phyloP scores from a whole-genome alignment of 495 filamentous ascomycete genomes.

The Copromyces sp. region DNA sequence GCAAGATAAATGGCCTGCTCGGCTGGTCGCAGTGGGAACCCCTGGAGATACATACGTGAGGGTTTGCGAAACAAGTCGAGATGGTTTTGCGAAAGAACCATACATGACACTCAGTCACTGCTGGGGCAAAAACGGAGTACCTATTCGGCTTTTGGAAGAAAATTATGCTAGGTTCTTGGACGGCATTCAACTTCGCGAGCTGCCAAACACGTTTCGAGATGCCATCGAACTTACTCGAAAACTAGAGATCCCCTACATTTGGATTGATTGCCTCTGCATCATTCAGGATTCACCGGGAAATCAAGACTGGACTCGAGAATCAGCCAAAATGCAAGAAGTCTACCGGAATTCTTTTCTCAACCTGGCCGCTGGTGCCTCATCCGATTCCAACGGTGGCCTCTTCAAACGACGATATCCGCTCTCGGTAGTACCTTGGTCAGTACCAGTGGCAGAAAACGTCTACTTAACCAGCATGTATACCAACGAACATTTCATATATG shows the following conservation, averaged over 20 bases:
- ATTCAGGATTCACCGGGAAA: conserved; percentile 15
- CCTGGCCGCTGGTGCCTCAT: conserved; percentile 5
- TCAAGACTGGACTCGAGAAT: conserved; percentile 13
- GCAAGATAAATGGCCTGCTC: neutral
- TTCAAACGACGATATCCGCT: neutral
- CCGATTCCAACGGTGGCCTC: neutral
- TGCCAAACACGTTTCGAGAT: conserved; percentile 14
- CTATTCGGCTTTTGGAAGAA: neutral
- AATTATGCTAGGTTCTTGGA: neutral
- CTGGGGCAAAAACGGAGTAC: neutral
- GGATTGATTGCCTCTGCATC: conserved; percentile 36
- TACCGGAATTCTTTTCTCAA: conserved; percentile 11
- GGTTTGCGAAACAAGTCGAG: neutral
- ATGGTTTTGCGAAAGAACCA: neutral
- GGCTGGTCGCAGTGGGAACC: neutral
- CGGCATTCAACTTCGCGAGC: neutral
- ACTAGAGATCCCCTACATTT: conserved; percentile 17
- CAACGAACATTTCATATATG: neutral
- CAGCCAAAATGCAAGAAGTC: conserved; percentile 8
- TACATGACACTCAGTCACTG: neutral
- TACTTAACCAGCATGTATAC: neutral
- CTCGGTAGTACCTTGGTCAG: neutral
- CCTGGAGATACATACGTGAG: neutral
- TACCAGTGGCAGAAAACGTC: neutral
- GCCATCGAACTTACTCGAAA: conserved; percentile 13